These are phyloP conservation scores for Trypanosoma caninum DNA, from an alignment of 208 protist genomes.

Conservation along the genomic window DNA sequence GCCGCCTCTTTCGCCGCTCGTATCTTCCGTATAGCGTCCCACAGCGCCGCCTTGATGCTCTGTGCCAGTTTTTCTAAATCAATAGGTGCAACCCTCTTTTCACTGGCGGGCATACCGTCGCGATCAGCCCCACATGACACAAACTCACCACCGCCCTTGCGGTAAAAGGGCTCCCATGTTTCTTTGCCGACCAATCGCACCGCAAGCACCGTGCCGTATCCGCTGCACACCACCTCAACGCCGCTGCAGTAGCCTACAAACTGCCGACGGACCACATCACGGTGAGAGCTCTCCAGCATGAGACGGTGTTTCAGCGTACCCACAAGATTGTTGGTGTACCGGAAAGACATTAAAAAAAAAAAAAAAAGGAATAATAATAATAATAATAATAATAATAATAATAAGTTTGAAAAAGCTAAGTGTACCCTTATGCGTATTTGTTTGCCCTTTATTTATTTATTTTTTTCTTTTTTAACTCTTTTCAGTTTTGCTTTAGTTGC, in stretches of 20 bases:
- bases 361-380: slow-evolving; percentile 16
- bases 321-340: slow-evolving; percentile 85
- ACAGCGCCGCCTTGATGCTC: slow-evolving; percentile 67
- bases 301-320: slow-evolving; percentile 77
- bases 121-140: neutral
- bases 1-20: slow-evolving; percentile 68
- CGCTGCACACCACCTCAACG: slow-evolving; percentile 69
- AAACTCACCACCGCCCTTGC: slow-evolving; percentile 1
- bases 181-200: slow-evolving; percentile 52
- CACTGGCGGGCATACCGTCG: neutral
- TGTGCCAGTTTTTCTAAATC: slow-evolving; percentile 51
- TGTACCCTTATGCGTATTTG: too few species aligned
- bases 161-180: slow-evolving; percentile 64
- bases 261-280: slow-evolving; percentile 47
- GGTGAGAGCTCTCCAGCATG: slow-evolving; percentile 61
- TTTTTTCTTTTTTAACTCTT: slow-evolving; percentile 2
- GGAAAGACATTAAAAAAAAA: slow-evolving; percentile 74
- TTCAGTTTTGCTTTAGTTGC: neutral
- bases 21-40: slow-evolving; percentile 60
- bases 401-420: too few species aligned
- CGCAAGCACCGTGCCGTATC: slow-evolving; percentile 63
- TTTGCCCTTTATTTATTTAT: too few species aligned
- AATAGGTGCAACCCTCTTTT: slow-evolving; percentile 13
- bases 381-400: neutral
- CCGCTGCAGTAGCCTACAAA: slow-evolving; percentile 73